Conservation (phyloP, 257 asterid species). For the Nicotiana attenuata region DNA sequence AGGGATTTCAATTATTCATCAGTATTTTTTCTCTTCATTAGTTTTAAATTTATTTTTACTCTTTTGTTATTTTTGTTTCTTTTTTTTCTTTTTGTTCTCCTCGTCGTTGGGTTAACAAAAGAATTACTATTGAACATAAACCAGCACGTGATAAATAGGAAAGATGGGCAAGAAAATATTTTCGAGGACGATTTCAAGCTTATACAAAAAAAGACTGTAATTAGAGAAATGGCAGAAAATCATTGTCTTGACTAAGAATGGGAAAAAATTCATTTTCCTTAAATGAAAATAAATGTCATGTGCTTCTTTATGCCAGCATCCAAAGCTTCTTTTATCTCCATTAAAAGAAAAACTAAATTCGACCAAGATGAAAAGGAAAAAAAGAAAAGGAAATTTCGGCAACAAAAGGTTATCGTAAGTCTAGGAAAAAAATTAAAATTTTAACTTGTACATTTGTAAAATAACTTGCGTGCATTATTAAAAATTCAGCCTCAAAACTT, state of each 20-base stretch:
- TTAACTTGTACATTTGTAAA: too few relatives aligned
- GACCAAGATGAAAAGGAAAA: too few relatives aligned
- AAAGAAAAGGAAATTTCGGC: too few relatives aligned
- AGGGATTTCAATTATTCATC: not conserved
- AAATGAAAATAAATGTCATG: not conserved
- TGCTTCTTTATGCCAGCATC: not conserved
- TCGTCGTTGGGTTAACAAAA: not conserved
- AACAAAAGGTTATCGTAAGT: too few relatives aligned
- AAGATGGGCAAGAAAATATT: not conserved
- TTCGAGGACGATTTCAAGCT: not conserved
- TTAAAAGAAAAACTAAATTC: too few relatives aligned
- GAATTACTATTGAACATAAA: not conserved
- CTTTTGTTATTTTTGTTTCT: too few relatives aligned
- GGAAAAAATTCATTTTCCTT: not conserved
- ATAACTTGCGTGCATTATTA: too few relatives aligned
- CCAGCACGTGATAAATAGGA: not conserved
- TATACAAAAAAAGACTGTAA: not conserved
- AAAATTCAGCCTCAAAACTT: too few relatives aligned
- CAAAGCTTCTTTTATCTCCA: not conserved
- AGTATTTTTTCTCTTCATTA: too few relatives aligned
- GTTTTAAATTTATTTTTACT: not conserved
- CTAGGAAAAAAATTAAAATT: too few relatives aligned
- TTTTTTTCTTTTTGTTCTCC: not conserved
- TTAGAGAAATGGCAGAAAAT: not conserved
- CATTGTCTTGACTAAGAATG: not conserved